These are phyloP conservation scores for Adansonia grandidieri DNA, from an alignment of 441 rosid species.

Conservation along the genomic window DNA sequence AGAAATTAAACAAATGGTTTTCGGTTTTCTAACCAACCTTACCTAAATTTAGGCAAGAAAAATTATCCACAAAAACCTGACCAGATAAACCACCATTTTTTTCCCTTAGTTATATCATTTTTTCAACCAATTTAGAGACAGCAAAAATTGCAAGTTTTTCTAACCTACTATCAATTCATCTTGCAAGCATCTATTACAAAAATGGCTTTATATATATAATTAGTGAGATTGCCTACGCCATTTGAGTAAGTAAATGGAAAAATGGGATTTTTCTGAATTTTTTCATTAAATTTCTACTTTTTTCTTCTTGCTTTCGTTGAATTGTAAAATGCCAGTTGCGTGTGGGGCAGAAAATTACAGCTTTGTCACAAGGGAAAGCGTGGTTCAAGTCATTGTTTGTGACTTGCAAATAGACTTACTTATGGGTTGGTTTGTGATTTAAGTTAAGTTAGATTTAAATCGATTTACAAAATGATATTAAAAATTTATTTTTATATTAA, in stretches of 20 bases:
- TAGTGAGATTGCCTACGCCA: neutral
- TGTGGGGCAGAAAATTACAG: neutral
- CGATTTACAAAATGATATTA: no score
- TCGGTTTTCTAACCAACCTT: constrained; percentile 30
- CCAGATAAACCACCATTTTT: neutral
- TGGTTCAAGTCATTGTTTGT: neutral
- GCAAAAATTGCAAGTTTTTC: constrained; percentile 24
- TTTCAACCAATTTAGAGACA: neutral
- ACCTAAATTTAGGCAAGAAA: constrained; percentile 23
- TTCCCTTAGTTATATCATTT: neutral
- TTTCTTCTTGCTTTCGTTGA: neutral
- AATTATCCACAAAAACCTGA: neutral
- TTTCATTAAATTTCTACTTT: neutral
- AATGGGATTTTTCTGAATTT: neutral
- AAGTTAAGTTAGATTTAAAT: no score
- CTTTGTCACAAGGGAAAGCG: neutral
- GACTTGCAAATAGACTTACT: neutral
- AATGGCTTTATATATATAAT: neutral
- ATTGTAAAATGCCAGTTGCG: neutral
- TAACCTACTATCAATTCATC: constrained; percentile 36
- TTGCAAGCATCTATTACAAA: constrained; percentile 31
- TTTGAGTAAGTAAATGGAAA: neutral
- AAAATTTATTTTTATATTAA: no score
- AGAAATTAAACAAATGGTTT: neutral
- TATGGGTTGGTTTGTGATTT: no score